Base-by-base conservation (phyloP, 495 filamentous ascomycete genomes). In the Daldinia caldariorum region DNA sequence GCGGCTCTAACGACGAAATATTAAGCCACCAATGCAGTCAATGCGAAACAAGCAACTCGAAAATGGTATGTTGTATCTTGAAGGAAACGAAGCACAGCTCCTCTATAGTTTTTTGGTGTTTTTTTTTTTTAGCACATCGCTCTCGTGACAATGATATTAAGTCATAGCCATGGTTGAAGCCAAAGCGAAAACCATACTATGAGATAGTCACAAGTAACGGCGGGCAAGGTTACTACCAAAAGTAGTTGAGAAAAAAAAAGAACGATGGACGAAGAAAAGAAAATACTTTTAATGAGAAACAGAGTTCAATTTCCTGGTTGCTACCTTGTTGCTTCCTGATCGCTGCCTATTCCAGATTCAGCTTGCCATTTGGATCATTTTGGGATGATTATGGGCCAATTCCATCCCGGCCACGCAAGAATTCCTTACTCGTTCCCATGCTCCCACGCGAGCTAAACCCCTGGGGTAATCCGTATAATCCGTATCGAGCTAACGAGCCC, bases 281-380 rank as follows among this genome's bases (percentile, higher is more conserved):
- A 72, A 65, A 68, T 50, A 65, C 56, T 72, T 72, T 61, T 65
- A 68, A 68, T 26, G 65, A 53, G 61, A 61, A 72, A 64, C 64
- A 63, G 20, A 34, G 12, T 47, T 53, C 10, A 37, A 56, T 26
- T 50, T 61, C 39, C 14, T 45, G 34, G 22, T 16, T 14, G 20
- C 45, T 72, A 55, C 39, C 14, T 45, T 26, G 22, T 16, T 14
- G 20, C 45, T 72, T 49, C 69, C 63, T 64, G 61, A 3, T 26
- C 3, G 26, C 26, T 26, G 3, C 69, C 59, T 64, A 61, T 64
- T 64, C 29, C 14, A 60, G 55, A 59, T 39, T 38, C 47, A 66
- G 45, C 53, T 58, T 66, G 16, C 62, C 58, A 66, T 70, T 60
- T 56, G 37, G 22, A 37, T 16, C 53, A 51, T 63, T 66, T 38